Percentiles rank a stretch among this genome's conserved stretches.
These are phyloP conservation scores for Hyaloscypha bicolor DNA, from an alignment of 495 filamentous ascomycete species.

Conservation along the genomic window DNA sequence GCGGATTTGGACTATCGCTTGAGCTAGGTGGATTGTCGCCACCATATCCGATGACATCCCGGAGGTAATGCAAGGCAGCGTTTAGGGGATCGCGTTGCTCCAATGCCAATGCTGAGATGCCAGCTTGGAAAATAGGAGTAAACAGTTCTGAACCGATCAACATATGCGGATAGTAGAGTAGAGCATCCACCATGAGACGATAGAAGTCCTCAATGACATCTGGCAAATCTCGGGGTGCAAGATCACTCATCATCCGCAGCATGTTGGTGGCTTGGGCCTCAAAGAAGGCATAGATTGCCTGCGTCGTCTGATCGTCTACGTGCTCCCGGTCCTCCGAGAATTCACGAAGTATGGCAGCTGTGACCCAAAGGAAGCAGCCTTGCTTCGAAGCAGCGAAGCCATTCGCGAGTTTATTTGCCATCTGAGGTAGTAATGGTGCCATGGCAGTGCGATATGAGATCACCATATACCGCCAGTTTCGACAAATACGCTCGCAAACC, in stretches of 20 bases:
- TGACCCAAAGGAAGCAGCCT: constrained; percentile 97
- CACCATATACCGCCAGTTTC: constrained; percentile 95
- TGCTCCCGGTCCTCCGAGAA: constrained; percentile 87
- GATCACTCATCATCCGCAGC: constrained; percentile 82
- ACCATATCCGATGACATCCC: constrained; percentile 90
- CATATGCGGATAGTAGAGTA: constrained; percentile 87
- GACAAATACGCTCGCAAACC: constrained; percentile 89
- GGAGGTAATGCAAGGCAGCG: constrained; percentile 89
- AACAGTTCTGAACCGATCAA: constrained; percentile 78
- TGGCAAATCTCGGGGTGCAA: constrained; percentile 83
- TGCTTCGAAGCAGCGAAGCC: constrained; percentile 87
- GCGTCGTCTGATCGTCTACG: constrained; percentile 81
- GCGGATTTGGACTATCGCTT: constrained; percentile 59
- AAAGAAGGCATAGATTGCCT: constrained; percentile 90
- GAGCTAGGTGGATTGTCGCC: constrained; percentile 75
- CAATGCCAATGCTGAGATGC: constrained; percentile 78
- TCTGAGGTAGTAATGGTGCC: constrained; percentile 76
- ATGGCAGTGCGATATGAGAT: constrained; percentile 92
- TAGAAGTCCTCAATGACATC: constrained; percentile 99
- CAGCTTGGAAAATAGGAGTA: constrained; percentile 81
- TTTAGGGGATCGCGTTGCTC: constrained; percentile 90
- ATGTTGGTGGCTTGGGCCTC: constrained; percentile 88
- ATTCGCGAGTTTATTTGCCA: constrained; percentile 83
- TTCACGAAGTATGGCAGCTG: constrained; percentile 90
- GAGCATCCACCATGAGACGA: constrained; percentile 83